phyloP scores from a whole-genome alignment of 2,329 filamentous ascomycete genomes.

The Nakataea oryzae region DNA sequence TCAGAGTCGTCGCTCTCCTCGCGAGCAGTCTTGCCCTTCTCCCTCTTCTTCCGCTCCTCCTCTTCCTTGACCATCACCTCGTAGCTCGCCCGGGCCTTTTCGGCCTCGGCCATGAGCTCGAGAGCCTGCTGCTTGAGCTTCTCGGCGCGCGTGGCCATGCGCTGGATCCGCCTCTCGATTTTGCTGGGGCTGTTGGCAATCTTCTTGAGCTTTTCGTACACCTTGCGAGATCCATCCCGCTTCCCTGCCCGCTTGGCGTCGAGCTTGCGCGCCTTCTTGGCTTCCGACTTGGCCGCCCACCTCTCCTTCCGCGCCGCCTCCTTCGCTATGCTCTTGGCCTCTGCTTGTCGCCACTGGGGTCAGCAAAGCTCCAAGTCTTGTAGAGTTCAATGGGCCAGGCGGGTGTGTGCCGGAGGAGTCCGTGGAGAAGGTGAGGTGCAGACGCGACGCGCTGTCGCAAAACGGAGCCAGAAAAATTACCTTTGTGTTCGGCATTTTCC shows the following conservation, averaged over 20 bases:
- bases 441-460: too few relatives aligned
- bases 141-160: slow-evolving; percentile 25
- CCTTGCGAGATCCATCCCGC: slow-evolving; percentile 20
- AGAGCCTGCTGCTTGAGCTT: slow-evolving; percentile 28
- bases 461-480: not conserved
- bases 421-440: too few relatives aligned
- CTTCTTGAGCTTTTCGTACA: slow-evolving; percentile 20
- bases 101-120: slow-evolving; percentile 28
- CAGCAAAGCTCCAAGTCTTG: not conserved
- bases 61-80: not conserved
- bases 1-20: not conserved
- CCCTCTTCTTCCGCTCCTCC: not conserved
- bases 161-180: slow-evolving; percentile 25
- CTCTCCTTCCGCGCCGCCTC: slow-evolving; percentile 23
- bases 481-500: slow-evolving; percentile 5
- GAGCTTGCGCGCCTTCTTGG: slow-evolving; percentile 25
- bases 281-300: slow-evolving; percentile 22
- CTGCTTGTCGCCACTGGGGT: slow-evolving; percentile 9
- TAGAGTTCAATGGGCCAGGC: too few relatives aligned
- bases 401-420: too few relatives aligned
- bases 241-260: slow-evolving; percentile 21
- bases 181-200: slow-evolving; percentile 15
- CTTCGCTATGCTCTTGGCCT: slow-evolving; percentile 16
- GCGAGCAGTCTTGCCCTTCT: not conserved
- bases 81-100: slow-evolving; percentile 2